Percentiles rank a stretch among this genome's conserved stretches.
These are phyloP conservation scores for Actinomucor elegans DNA, from an alignment of 371 early-diverging fungal genomes.

Conservation along the genomic window DNA sequence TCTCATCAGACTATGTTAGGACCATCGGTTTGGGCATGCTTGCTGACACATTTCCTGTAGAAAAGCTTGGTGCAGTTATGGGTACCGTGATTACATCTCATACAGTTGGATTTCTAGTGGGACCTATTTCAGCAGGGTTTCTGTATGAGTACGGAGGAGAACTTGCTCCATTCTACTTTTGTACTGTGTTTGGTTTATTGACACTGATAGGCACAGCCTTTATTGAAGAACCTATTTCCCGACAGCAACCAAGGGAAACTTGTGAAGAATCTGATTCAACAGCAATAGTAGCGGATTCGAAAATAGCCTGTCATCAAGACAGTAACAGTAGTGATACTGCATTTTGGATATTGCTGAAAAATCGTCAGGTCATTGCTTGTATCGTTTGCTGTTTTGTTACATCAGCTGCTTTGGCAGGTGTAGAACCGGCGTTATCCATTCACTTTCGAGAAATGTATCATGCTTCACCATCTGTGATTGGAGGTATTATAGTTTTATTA, in stretches of 20 bases:
- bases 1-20: conserved; percentile 15
- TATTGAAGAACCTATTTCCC: conserved; percentile 44
- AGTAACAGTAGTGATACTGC: too few relatives aligned
- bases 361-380: conserved; percentile 35
- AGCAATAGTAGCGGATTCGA: background rate
- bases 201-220: conserved; percentile 54
- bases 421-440: conserved; percentile 52
- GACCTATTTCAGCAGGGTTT: conserved; percentile 71
- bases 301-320: background rate
- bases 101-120: conserved; percentile 40
- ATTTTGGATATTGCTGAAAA: conserved; percentile 32
- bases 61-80: conserved; percentile 62
- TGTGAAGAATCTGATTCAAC: background rate
- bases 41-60: conserved; percentile 66
- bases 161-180: conserved; percentile 65
- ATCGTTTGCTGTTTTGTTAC: conserved; percentile 46
- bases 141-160: conserved; percentile 60
- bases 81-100: conserved; percentile 41
- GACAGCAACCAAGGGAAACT: background rate
- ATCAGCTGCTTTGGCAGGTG: conserved; percentile 40
- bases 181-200: conserved; percentile 53
- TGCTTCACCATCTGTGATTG: conserved; percentile 33
- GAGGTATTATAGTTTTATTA: conserved; percentile 14
- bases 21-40: conserved; percentile 66
- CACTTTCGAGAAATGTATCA: conserved; percentile 32